These are phyloP conservation scores for Clavispora fructus DNA, from an alignment of 805 yeast species.

Conservation along the genomic window DNA sequence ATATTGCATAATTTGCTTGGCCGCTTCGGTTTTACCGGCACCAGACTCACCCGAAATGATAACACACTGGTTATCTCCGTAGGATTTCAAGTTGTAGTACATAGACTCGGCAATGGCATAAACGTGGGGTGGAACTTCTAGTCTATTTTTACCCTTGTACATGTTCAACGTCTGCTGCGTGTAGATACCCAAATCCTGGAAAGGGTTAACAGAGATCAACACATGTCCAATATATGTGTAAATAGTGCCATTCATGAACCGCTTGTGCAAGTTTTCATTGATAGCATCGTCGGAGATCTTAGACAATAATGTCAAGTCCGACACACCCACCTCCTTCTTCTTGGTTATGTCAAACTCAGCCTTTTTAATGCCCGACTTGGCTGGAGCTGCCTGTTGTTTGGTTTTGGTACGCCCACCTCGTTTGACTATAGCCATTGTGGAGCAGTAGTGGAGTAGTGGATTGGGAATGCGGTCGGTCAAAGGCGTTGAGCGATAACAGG, in stretches of 20 bases:
- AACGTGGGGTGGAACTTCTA: conserved; percentile 97
- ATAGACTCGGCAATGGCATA: conserved; percentile 96
- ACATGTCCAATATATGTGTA: conserved; percentile 94
- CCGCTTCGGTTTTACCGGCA: conserved; percentile 98
- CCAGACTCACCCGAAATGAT: conserved; percentile 97
- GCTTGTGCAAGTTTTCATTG: conserved; percentile 81
- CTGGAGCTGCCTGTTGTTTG: conserved; percentile 54
- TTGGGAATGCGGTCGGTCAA: not conserved
- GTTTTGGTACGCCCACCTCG: conserved; percentile 59
- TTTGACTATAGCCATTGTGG: conserved; percentile 67
- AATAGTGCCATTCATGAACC: conserved; percentile 85
- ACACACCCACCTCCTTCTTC: conserved; percentile 97
- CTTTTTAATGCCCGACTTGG: conserved; percentile 61
- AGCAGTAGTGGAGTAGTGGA: not conserved
- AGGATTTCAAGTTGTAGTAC: conserved; percentile 93
- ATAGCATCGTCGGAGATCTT: conserved; percentile 88
- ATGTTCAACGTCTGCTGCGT: conserved; percentile 69
- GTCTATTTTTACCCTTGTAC: conserved; percentile 86
- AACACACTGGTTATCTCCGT: conserved; percentile 93
- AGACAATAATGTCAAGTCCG: conserved; percentile 85
- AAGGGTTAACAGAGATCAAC: conserved; percentile 93
- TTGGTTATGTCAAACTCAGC: conserved; percentile 85
- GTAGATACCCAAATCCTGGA: conserved; percentile 92
- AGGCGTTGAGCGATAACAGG: conserved; percentile 1
- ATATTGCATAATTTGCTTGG: conserved; percentile 96